Conservation (phyloP, 306 rosid genomes). For the Macrotyloma uniflorum region DNA sequence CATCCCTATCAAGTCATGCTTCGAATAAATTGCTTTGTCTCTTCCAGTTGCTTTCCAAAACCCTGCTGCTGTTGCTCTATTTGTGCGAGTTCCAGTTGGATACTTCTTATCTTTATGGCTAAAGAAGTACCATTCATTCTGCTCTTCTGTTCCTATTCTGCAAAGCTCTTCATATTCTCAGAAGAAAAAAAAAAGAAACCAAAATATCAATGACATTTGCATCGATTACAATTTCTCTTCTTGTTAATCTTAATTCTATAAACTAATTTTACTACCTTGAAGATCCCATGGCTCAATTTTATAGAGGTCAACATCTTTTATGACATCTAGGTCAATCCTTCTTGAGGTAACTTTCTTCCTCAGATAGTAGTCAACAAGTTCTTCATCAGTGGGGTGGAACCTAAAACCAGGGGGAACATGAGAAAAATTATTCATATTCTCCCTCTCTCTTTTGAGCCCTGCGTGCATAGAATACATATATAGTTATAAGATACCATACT, state of each 20-base stretch:
- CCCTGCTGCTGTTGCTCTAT: slow-evolving; percentile 92
- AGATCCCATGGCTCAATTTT: slow-evolving; percentile 98
- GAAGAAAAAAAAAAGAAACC: not conserved
- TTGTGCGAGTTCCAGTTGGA: slow-evolving; percentile 95
- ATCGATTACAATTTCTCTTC: too few species aligned
- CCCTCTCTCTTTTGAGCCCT: slow-evolving; percentile 37
- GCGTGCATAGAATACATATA: not conserved
- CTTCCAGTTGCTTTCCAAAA: slow-evolving; percentile 99
- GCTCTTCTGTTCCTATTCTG: slow-evolving; percentile 88
- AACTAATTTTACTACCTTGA: slow-evolving; percentile 58
- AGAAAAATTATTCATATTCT: slow-evolving; percentile 57
- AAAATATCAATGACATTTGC: not conserved
- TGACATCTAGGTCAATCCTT: slow-evolving; percentile 83
- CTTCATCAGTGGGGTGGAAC: slow-evolving; percentile 96
- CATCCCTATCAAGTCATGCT: slow-evolving; percentile 87
- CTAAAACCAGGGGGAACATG: slow-evolving; percentile 96
- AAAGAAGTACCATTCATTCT: slow-evolving; percentile 88
- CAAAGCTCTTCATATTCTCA: slow-evolving; percentile 60
- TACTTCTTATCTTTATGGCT: slow-evolving; percentile 95
- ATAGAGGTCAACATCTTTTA: slow-evolving; percentile 91
- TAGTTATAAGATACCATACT: not conserved
- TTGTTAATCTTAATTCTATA: not conserved
- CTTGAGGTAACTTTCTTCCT: slow-evolving; percentile 76
- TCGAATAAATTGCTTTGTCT: slow-evolving; percentile 90
- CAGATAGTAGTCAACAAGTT: slow-evolving; percentile 93